Conservation (phyloP, 106 monocot species). For the Dendrobium nobile region DNA sequence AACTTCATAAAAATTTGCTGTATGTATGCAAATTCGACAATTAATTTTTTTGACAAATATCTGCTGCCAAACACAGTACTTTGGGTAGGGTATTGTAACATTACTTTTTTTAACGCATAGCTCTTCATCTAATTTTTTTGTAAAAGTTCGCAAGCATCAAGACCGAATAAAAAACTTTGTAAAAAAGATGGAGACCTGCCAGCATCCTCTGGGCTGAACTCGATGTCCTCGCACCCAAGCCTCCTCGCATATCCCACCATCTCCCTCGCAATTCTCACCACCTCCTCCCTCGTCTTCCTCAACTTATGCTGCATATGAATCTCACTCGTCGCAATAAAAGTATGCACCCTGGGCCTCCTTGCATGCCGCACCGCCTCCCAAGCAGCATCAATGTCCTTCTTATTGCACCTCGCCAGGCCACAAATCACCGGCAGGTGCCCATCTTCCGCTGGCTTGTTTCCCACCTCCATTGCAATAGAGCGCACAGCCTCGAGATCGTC, state of each 20-base stretch:
- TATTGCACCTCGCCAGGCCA: slow-evolving; percentile 74
- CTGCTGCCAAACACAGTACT: too few relatives aligned
- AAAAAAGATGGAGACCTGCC: slow-evolving; percentile 44
- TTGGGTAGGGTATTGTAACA: too few relatives aligned
- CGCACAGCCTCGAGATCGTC: slow-evolving; percentile 90
- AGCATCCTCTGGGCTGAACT: slow-evolving; percentile 93
- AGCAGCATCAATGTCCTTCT: slow-evolving; percentile 65
- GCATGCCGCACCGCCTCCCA: slow-evolving; percentile 93
- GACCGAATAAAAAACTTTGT: neutral
- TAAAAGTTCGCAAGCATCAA: neutral
- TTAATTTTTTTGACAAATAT: too few relatives aligned
- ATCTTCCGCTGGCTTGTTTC: slow-evolving; percentile 41
- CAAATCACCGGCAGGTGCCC: slow-evolving; percentile 88
- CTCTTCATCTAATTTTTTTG: too few relatives aligned
- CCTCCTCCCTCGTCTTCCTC: slow-evolving; percentile 82
- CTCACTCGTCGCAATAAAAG: slow-evolving; percentile 89
- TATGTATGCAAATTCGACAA: too few relatives aligned
- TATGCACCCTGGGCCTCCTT: slow-evolving; percentile 58
- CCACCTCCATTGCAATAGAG: slow-evolving; percentile 72
- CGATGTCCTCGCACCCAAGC: slow-evolving; percentile 76
- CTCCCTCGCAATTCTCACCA: slow-evolving; percentile 60
- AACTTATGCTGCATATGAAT: slow-evolving; percentile 86
- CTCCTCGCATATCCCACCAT: slow-evolving; percentile 83
- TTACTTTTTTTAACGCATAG: too few relatives aligned
- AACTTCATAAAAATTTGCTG: too few relatives aligned